Percentiles rank a stretch among this genome's conserved stretches.
Evolutionary conservation across 208 protist genomes (phyloP).

Genomic region (Phytomonas sp.): DNA sequence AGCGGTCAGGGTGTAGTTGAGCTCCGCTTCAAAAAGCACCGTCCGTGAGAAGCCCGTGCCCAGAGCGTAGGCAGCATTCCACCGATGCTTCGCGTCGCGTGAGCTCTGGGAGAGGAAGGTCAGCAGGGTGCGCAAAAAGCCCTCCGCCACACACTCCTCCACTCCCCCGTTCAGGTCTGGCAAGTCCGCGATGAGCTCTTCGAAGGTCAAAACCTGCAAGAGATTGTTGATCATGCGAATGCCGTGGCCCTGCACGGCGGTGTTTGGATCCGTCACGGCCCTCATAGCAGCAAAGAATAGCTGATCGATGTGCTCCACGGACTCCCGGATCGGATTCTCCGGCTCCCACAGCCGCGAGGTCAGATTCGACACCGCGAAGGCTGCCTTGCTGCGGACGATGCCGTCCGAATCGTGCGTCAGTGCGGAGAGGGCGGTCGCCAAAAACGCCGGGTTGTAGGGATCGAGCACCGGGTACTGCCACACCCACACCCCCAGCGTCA

Average conservation of each 20-base stretch:
- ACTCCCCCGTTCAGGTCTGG: conserved; percentile 7
- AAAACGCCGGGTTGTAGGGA: conserved; percentile 22
- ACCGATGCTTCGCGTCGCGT: conserved; percentile 57
- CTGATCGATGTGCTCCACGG: conserved; percentile 22
- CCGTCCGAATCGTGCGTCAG: conserved; percentile 33
- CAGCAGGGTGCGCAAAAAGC: conserved; percentile 50
- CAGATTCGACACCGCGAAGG: conserved; percentile 70
- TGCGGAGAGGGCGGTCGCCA: conserved; percentile 34
- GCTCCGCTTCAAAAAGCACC: conserved; percentile 66
- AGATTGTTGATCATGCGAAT: conserved; percentile 81
- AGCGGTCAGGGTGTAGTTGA: conserved; percentile 27
- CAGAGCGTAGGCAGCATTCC: conserved; percentile 69
- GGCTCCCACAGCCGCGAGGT: conserved; percentile 29
- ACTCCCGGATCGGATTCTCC: conserved; percentile 18
- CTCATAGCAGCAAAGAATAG: conserved; percentile 59
- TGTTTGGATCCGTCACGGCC: conserved; percentile 25
- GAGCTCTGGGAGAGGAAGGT: conserved; percentile 26
- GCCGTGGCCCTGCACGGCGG: conserved; percentile 50
- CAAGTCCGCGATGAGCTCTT: conserved; percentile 62
- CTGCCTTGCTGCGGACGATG: conserved; percentile 57
- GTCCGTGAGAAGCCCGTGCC: conserved; percentile 42
- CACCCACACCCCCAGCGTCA: conserved; percentile 65
- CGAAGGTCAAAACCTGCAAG: conserved; percentile 38
- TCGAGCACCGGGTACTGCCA: conserved; percentile 68
- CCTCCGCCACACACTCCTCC: conserved; percentile 56